Conservation (phyloP, 192 early-diverging fungal species). For the Backusella macrospora region DNA sequence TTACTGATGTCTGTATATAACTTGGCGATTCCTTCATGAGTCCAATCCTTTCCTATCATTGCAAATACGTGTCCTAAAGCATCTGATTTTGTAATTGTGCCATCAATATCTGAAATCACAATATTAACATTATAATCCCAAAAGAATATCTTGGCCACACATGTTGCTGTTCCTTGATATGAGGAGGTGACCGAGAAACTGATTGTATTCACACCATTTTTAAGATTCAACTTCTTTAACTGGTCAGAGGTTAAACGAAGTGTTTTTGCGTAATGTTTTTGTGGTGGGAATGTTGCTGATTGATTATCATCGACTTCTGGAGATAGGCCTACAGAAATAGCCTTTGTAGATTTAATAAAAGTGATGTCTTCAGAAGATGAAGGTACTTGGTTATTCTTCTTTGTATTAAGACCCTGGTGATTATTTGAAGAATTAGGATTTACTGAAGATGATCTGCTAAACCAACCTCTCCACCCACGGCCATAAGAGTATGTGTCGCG, state of each 20-base stretch:
- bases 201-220: constrained; percentile 88
- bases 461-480: constrained; percentile 44
- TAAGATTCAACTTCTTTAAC: constrained; percentile 75
- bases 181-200: constrained; percentile 82
- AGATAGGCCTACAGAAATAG: constrained; percentile 32
- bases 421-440: constrained; percentile 25
- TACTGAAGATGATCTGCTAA: constrained; percentile 37
- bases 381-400: background rate
- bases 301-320: background rate
- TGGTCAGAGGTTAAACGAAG: constrained; percentile 92
- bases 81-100: constrained; percentile 98
- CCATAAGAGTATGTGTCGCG: constrained; percentile 42
- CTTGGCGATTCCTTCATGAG: constrained; percentile 94
- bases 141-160: constrained; percentile 87
- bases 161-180: constrained; percentile 77
- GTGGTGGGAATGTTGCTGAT: background rate
- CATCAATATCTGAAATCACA: constrained; percentile 98
- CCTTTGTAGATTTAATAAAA: constrained; percentile 40
- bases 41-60: constrained; percentile 98
- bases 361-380: constrained; percentile 23
- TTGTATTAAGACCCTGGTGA: background rate
- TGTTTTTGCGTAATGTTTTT: constrained; percentile 79
- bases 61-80: constrained; percentile 95
- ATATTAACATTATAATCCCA: constrained; percentile 83
- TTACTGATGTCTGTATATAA: constrained; percentile 92